phyloP scores from a whole-genome alignment of 108 stramenopile genomes.

The Skeletonema tropicum region DNA sequence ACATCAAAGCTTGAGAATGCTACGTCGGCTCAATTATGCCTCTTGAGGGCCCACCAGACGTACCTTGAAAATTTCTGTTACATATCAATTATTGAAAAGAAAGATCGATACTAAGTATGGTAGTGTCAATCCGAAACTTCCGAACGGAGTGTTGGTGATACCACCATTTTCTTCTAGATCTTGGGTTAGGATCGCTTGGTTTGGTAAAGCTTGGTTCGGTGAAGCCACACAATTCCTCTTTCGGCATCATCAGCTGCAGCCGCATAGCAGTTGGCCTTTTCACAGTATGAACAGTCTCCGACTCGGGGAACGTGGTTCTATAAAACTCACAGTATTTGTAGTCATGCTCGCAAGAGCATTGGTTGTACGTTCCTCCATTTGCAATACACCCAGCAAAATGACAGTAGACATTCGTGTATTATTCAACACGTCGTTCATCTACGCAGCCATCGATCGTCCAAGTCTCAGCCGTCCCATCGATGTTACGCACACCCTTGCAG shows the following conservation, averaged over 20 bases:
- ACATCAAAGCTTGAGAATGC: background rate
- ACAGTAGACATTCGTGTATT: slow-evolving; percentile 18
- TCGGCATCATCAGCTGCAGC: background rate
- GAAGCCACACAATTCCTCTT: background rate
- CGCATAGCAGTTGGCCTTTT: background rate
- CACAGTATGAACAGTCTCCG: background rate
- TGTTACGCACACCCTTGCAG: slow-evolving; percentile 11
- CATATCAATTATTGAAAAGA: background rate
- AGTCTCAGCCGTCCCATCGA: background rate
- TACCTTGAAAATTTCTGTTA: too few relatives aligned
- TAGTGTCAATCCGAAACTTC: background rate
- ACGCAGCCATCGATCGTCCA: slow-evolving; percentile 9
- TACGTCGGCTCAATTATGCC: too few relatives aligned
- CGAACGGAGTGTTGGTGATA: background rate
- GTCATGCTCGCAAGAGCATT: slow-evolving; percentile 4
- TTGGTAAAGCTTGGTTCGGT: background rate
- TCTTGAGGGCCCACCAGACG: too few relatives aligned
- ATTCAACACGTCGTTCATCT: background rate
- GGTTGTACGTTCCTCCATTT: slow-evolving; percentile 1
- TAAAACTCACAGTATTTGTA: slow-evolving; percentile 12
- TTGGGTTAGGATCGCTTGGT: background rate
- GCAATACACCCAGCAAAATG: slow-evolving; percentile 13
- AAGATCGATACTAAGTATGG: too few relatives aligned
- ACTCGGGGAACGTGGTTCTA: background rate
- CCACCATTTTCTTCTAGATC: background rate